Percentiles rank a stretch among this genome's conserved stretches.
Conservation (phyloP, 108 stramenopile genomes). For the Bacterosira constricta region DNA sequence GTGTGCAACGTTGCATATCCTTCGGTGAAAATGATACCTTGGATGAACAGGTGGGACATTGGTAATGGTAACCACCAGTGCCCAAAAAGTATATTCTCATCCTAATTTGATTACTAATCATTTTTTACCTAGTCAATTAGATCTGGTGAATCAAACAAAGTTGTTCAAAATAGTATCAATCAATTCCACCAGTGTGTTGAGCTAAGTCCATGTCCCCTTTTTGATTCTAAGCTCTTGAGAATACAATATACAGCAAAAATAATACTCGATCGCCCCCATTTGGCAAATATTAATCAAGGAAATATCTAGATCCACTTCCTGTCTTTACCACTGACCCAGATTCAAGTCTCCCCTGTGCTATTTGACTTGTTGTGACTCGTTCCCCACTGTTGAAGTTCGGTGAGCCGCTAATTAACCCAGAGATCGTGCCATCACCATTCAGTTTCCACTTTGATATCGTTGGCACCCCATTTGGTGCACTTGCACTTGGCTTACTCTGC, state of each 20-base stretch:
- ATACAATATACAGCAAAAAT: no score
- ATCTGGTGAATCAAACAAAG: background rate
- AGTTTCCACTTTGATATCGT: slow-evolving; percentile 68
- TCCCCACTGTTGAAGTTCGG: slow-evolving; percentile 67
- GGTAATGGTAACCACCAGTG: slow-evolving; percentile 2
- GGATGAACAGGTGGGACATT: background rate
- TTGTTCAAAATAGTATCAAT: background rate
- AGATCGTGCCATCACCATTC: slow-evolving; percentile 68
- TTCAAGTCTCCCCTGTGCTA: slow-evolving; percentile 57
- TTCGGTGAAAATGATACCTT: background rate
- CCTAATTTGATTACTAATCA: background rate
- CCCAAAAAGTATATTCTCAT: no score
- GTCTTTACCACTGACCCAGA: slow-evolving; percentile 70
- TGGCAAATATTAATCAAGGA: slow-evolving; percentile 46
- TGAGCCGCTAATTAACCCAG: slow-evolving; percentile 68
- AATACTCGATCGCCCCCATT: no score
- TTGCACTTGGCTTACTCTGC: slow-evolving; percentile 7
- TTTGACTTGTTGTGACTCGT: slow-evolving; percentile 70
- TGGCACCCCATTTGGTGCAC: slow-evolving; percentile 68
- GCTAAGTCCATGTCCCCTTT: background rate
- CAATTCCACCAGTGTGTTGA: no score
- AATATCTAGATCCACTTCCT: slow-evolving; percentile 76
- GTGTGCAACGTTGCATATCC: background rate
- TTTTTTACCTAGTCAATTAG: background rate
- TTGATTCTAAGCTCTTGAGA: background rate